These are phyloP conservation scores for Jackrogersella multiformis DNA, from an alignment of 495 filamentous ascomycete genomes.

Conservation along the genomic window DNA sequence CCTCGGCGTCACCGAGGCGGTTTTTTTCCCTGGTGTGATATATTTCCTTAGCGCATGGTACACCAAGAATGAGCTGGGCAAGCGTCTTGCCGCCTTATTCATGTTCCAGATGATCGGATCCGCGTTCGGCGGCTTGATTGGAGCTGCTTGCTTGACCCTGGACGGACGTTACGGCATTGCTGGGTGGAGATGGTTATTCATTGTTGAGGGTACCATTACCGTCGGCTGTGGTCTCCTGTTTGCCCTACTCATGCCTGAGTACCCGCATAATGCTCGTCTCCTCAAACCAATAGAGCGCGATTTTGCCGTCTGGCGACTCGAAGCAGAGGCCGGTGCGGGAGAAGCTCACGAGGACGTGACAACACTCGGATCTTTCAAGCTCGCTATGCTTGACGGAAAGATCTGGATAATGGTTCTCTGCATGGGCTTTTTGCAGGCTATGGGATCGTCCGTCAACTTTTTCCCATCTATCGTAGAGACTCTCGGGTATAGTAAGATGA, in stretches of 20 bases:
- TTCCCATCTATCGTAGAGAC: background rate
- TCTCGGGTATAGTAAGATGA: background rate
- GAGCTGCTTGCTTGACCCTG: background rate
- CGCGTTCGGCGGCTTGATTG: background rate
- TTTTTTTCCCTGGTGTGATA: background rate
- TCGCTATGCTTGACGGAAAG: background rate
- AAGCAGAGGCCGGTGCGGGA: background rate
- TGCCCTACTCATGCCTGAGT: background rate
- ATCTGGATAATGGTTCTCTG: background rate
- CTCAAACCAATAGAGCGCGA: background rate
- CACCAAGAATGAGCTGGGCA: background rate
- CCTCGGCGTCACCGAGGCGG: background rate
- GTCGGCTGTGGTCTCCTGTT: background rate
- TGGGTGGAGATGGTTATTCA: background rate
- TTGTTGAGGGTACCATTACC: background rate
- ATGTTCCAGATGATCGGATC: conserved; percentile 7
- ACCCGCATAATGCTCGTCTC: background rate
- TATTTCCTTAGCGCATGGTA: conserved; percentile 4
- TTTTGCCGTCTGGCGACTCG: background rate
- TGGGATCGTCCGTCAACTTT: conserved; percentile 1
- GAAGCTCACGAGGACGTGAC: background rate
- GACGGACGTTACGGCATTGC: background rate
- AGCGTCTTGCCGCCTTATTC: conserved; percentile 1
- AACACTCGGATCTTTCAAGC: conserved; percentile 1
- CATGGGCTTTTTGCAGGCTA: background rate